These are phyloP conservation scores for Ogataea paradorogensis DNA, from an alignment of 805 yeast species.

Conservation along the genomic window DNA sequence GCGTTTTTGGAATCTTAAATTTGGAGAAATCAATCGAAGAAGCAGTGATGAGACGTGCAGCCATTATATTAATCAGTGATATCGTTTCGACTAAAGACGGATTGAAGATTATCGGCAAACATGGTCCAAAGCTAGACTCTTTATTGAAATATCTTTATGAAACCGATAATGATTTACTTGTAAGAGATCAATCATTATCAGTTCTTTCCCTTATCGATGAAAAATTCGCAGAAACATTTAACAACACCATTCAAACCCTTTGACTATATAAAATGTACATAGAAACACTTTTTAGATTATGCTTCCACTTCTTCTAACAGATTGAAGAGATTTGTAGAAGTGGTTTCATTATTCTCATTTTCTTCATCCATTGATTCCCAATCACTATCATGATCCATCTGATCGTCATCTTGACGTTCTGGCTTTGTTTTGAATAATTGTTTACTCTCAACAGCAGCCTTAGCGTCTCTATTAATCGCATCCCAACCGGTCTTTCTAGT, in stretches of 20 bases:
- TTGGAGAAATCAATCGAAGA: conserved; percentile 46
- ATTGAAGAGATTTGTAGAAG: conserved; percentile 26
- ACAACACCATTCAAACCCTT: conserved; percentile 9
- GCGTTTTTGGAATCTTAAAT: conserved; percentile 70
- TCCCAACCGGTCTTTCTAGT: conserved; percentile 76
- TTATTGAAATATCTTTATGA: conserved; percentile 43
- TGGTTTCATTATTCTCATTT: conserved; percentile 1
- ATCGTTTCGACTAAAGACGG: conserved; percentile 44
- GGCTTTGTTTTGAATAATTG: background rate
- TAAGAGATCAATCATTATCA: conserved; percentile 53
- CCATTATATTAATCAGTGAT: conserved; percentile 66
- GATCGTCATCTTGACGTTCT: conserved; percentile 3
- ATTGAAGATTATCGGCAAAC: conserved; percentile 47
- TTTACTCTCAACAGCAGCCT: conserved; percentile 23
- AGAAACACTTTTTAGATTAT: conserved; percentile 3
- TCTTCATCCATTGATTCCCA: conserved; percentile 24
- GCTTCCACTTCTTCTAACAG: conserved; percentile 29
- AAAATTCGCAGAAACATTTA: conserved; percentile 18
- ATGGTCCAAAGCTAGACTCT: conserved; percentile 41
- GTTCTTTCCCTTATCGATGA: conserved; percentile 33
- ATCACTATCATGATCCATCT: conserved; percentile 15
- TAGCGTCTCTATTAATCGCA: conserved; percentile 52
- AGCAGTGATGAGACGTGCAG: conserved; percentile 70
- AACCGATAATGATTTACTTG: conserved; percentile 55
- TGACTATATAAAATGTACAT: conserved; percentile 7